phyloP scores from a whole-genome alignment of 768 basidiomycete genomes.

The Termitomyces sp. region DNA sequence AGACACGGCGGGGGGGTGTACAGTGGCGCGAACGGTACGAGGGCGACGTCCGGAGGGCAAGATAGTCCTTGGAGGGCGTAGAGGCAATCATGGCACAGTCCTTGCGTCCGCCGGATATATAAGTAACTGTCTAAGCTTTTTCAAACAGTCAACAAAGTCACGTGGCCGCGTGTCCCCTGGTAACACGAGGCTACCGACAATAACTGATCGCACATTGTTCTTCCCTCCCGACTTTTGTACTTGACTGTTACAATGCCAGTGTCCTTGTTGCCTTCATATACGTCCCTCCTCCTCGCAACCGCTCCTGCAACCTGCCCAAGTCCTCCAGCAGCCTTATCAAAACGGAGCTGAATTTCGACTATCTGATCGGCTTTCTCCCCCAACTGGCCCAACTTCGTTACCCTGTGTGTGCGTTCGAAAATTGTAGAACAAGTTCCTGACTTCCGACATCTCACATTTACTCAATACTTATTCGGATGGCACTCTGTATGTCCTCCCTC shows the following conservation, averaged over 20 bases:
- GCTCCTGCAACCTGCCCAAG: not conserved
- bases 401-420: conserved; percentile 1
- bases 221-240: not conserved
- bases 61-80: conserved; percentile 34
- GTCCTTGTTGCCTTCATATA: not conserved
- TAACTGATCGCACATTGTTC: conserved; percentile 3
- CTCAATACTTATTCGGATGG: not conserved
- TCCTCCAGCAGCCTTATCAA: not conserved
- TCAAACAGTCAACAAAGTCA: conserved; percentile 40
- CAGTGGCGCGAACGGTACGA: conserved; percentile 22
- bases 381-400: not conserved
- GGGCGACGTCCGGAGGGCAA: conserved; percentile 18
- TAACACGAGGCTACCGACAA: conserved; percentile 6
- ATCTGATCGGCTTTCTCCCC: not conserved
- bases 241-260: not conserved
- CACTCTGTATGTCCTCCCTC: not conserved
- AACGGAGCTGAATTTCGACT: not conserved
- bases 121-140: conserved; percentile 25
- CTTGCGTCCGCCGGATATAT: not conserved
- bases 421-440: not conserved
- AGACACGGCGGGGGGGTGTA: conserved; percentile 27
- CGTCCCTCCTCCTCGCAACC: not conserved
- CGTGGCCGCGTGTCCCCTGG: conserved; percentile 30
- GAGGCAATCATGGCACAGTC: conserved; percentile 35
- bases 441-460: not conserved